Percentiles rank a stretch among this genome's conserved stretches.
phyloP scores from a whole-genome alignment of 371 early-diverging fungal genomes.

The Paraphysoderma sedebokerense region DNA sequence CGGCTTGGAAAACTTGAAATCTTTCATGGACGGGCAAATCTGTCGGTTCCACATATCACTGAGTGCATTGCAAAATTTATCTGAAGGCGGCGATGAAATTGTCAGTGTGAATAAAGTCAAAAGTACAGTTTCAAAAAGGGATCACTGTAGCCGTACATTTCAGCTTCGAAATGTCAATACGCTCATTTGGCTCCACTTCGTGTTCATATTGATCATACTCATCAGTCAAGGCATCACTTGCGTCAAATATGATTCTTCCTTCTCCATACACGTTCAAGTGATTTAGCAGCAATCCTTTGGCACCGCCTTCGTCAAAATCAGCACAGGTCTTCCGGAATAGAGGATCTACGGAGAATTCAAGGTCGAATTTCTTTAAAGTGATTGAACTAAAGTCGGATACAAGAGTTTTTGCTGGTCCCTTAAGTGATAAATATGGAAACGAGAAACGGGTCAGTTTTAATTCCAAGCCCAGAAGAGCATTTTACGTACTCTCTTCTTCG shows the following conservation, averaged over 20 bases:
- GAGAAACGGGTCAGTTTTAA: neutral
- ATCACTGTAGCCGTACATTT: no score
- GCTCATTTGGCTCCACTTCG: no score
- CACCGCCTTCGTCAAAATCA: constrained; percentile 97
- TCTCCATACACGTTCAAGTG: constrained; percentile 57
- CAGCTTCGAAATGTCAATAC: no score
- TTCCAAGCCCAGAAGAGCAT: no score
- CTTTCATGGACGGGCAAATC: constrained; percentile 48
- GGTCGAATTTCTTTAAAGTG: constrained; percentile 70
- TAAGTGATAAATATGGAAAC: neutral
- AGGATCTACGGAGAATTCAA: constrained; percentile 90
- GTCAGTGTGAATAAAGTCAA: no score
- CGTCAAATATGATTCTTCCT: constrained; percentile 87
- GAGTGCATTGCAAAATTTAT: constrained; percentile 29
- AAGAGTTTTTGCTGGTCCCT: constrained; percentile 39
- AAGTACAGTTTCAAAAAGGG: no score
- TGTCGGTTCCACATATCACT: constrained; percentile 23
- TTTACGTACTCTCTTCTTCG: neutral
- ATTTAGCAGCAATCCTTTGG: constrained; percentile 77
- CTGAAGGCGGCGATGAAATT: no score
- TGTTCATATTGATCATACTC: no score
- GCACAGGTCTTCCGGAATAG: constrained; percentile 93
- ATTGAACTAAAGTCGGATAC: constrained; percentile 61
- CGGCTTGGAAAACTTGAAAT: constrained; percentile 33
- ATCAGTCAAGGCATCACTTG: constrained; percentile 43